Percentiles rank a stretch among this genome's conserved stretches.
Conservation (phyloP, 208 protist species). For the Crithidia bombi region DNA sequence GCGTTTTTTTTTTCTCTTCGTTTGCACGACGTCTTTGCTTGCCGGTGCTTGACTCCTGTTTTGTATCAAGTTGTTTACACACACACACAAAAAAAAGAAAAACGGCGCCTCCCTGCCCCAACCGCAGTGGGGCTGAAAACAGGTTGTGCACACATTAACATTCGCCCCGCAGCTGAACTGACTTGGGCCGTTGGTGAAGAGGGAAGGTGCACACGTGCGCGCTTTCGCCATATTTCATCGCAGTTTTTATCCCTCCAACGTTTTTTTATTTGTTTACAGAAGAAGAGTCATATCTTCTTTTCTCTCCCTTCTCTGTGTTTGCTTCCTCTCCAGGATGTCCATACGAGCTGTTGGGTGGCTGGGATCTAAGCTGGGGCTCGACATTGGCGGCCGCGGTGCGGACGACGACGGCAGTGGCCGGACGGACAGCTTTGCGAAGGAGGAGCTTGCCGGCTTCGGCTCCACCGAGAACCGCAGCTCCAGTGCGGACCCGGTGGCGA, state of each 20-base stretch:
- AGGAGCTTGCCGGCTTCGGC: conserved; percentile 31
- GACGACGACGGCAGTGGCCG: conserved; percentile 10
- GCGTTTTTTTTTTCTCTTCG: conserved; percentile 10
- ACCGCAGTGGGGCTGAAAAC: background rate
- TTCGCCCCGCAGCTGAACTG: background rate
- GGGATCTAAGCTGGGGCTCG: conserved; percentile 75
- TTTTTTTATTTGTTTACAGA: too few species aligned
- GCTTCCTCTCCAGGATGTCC: conserved; percentile 32
- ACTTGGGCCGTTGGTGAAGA: too few species aligned
- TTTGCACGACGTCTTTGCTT: too few species aligned
- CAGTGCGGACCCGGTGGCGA: conserved; percentile 13
- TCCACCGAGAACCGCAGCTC: conserved; percentile 30
- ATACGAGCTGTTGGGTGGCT: conserved; percentile 77
- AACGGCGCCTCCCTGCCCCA: background rate
- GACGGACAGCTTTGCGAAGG: conserved; percentile 3
- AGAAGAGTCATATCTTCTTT: too few species aligned
- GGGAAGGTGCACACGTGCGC: too few species aligned
- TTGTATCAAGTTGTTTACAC: too few species aligned
- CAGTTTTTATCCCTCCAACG: too few species aligned
- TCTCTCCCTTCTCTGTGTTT: conserved; percentile 10
- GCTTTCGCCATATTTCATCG: too few species aligned
- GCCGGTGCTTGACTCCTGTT: too few species aligned
- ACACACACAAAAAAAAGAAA: background rate
- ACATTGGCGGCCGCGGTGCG: conserved; percentile 57
- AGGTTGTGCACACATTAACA: conserved; percentile 4